phyloP scores from a whole-genome alignment of 805 yeast genomes.

The Brettanomyces nanus region DNA sequence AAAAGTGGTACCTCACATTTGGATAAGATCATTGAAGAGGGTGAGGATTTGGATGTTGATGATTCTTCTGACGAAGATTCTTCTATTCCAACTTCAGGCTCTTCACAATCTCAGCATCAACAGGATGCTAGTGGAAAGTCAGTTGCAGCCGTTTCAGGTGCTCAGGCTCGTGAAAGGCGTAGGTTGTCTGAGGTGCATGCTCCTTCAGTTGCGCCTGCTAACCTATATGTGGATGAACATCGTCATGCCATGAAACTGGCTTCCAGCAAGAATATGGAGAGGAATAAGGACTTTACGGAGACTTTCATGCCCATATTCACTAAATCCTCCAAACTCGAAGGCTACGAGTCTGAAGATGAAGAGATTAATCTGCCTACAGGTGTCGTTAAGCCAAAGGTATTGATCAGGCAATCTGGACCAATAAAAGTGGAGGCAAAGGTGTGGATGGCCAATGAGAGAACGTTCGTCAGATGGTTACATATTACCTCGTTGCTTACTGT shows the following conservation, averaged over 20 bases:
- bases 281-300: slow-evolving; percentile 14
- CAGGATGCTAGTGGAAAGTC: not conserved
- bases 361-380: slow-evolving; percentile 86
- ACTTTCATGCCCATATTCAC: slow-evolving; percentile 26
- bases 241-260: slow-evolving; percentile 5
- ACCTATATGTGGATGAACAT: slow-evolving; percentile 4
- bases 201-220: slow-evolving; percentile 1
- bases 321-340: slow-evolving; percentile 26
- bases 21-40: slow-evolving; percentile 25
- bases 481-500: slow-evolving; percentile 80
- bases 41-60: slow-evolving; percentile 30
- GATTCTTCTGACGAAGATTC: slow-evolving; percentile 46
- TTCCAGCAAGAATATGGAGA: slow-evolving; percentile 5
- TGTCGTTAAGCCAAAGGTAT: slow-evolving; percentile 69
- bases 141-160: not conserved
- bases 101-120: slow-evolving; percentile 1
- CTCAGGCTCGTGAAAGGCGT: not conserved
- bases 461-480: slow-evolving; percentile 91
- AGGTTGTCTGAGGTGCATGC: slow-evolving; percentile 1
- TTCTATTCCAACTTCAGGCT: slow-evolving; percentile 2
- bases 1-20: slow-evolving; percentile 21
- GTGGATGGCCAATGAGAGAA: slow-evolving; percentile 97
- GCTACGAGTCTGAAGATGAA: slow-evolving; percentile 72
- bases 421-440: slow-evolving; percentile 95
- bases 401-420: slow-evolving; percentile 85